A percentile compares a stretch with the other conserved stretches of the same genome.
These are phyloP conservation scores for Rauvolfia tetraphylla DNA, from an alignment of 257 asterid species.

Conservation along the genomic window DNA sequence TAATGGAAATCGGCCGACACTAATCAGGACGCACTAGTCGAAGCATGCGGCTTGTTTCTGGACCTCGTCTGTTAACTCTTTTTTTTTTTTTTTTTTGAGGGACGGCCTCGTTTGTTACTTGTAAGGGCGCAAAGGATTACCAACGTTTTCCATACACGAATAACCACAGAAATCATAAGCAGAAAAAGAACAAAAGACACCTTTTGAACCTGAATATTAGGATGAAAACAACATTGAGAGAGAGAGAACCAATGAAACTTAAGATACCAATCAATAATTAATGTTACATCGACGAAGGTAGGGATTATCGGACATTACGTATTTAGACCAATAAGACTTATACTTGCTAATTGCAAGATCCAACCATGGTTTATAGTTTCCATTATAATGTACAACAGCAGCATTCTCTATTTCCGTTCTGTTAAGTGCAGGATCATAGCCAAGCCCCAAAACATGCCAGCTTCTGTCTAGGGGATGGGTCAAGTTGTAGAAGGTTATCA, in stretches of 20 bases:
- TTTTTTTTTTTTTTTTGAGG: no score
- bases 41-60: no score
- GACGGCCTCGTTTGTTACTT: no score
- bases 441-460: slow-evolving; percentile 96
- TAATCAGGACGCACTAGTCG: no score
- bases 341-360: slow-evolving; percentile 89
- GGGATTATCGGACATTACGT: slow-evolving; percentile 59
- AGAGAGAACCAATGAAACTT: neutral
- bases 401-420: slow-evolving; percentile 75
- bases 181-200: neutral
- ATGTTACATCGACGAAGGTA: slow-evolving; percentile 63
- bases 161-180: neutral
- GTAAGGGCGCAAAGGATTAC: no score
- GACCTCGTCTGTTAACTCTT: no score
- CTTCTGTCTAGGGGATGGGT: slow-evolving; percentile 77
- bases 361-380: slow-evolving; percentile 97
- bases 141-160: no score
- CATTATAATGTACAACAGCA: slow-evolving; percentile 90
- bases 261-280: slow-evolving; percentile 8
- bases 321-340: slow-evolving; percentile 75
- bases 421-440: slow-evolving; percentile 95
- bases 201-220: neutral
- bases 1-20: no score
- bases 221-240: neutral
- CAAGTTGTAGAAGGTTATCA: slow-evolving; percentile 87